A percentile compares a stretch with the other conserved stretches of the same genome.
Conservation (phyloP, 2,329 filamentous ascomycete species). For the Venturia aucupariae region DNA sequence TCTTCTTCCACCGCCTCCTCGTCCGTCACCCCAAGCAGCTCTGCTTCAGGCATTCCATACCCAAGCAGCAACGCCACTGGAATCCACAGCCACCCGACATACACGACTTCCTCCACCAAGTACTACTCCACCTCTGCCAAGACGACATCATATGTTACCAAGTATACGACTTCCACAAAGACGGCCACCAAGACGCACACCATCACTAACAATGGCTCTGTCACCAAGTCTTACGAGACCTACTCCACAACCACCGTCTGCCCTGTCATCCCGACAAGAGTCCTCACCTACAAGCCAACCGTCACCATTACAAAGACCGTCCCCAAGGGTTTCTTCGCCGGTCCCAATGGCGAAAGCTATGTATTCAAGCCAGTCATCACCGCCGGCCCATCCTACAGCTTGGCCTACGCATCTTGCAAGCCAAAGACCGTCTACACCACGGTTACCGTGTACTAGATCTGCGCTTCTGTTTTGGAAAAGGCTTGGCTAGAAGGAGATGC, state of each 20-base stretch:
- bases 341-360: background rate
- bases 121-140: background rate
- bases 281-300: background rate
- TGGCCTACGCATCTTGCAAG: background rate
- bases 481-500: background rate
- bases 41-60: background rate
- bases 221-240: background rate
- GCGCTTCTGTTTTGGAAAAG: background rate
- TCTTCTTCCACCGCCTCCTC: background rate
- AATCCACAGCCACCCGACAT: background rate
- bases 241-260: background rate
- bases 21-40: background rate
- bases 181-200: background rate
- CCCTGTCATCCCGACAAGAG: background rate
- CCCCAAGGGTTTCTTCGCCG: background rate
- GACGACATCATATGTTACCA: constrained; percentile 1
- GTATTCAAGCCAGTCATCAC: background rate
- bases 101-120: background rate
- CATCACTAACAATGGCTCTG: background rate
- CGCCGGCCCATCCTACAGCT: background rate
- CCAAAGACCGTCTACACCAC: background rate
- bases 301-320: background rate
- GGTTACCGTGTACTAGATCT: background rate
- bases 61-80: background rate
- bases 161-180: background rate